Evolutionary conservation across 768 basidiomycete genomes (phyloP), one percentile per base, ranked within the genome.

Genomic region (Tephrocybe sp.): DNA sequence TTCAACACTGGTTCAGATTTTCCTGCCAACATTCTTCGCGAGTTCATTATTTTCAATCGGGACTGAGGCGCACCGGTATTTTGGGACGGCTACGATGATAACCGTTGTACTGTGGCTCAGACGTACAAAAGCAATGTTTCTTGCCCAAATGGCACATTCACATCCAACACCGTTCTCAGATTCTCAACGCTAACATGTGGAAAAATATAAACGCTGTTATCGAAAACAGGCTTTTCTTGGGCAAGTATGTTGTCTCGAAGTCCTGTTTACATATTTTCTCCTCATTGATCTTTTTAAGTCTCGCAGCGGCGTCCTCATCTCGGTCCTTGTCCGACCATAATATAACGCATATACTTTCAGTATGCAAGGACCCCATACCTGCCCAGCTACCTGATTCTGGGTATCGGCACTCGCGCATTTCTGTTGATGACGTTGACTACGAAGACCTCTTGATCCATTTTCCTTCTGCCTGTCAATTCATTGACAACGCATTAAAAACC

Each of bases 291-390:
- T 36, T 36, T 15, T n/a, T n/a, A n/a, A 90, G 88, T 63, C 75
- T 89, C 60, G 73, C 77, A 59, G 85, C 88, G 45, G 88, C 88
- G 25, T 77, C 77, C 58, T 87, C 88, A 32, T 79, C 86, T 20
- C 80, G 86, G 63, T 80, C 84, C 49, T 74, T 90, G 67, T 75
- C 80, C 41, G 87, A 90, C 65, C 83, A 83, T 58, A 79, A 81
- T 52, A 86, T 92, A 53, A 88, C 87, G 4, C 90, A 92, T 68
- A 83, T 91, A 42, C 66, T 92, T 14, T 90, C 88, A 39, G 88
- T 90, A 45, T 90, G 90, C 61, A 66, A 70, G 25, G 90, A 92
- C 49, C 74, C 75, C 5, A 86, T 88, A 43, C 86, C 86, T 41
- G 81, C 84, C 39, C 86, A 89, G 57, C 65, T 81, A 25, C 84